Conservation (phyloP, 1,139 yeast species). For the Scheffersomyces titani region DNA sequence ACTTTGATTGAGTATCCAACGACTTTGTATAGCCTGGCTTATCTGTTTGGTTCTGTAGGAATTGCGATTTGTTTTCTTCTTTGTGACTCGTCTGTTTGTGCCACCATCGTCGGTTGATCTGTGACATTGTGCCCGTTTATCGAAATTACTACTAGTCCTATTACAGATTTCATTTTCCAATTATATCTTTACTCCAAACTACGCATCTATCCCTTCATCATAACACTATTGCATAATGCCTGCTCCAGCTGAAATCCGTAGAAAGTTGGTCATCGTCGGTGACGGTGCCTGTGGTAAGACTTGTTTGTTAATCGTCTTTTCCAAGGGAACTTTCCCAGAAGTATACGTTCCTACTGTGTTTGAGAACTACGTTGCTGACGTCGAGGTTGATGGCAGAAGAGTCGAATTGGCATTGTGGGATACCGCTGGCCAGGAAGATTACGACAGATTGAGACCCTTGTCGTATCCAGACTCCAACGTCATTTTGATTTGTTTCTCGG, state of each 20-base stretch:
- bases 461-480: slow-evolving; percentile 94
- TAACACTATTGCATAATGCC: slow-evolving; percentile 31
- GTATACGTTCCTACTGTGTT: slow-evolving; percentile 95
- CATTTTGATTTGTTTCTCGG: slow-evolving; percentile 86
- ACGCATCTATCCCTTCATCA: neutral
- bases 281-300: slow-evolving; percentile 90
- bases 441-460: slow-evolving; percentile 90
- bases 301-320: slow-evolving; percentile 80
- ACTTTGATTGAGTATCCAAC: neutral
- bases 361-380: slow-evolving; percentile 93
- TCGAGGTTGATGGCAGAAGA: slow-evolving; percentile 91
- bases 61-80: neutral
- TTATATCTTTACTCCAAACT: neutral
- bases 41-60: neutral
- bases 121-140: neutral
- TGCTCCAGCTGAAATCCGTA: slow-evolving; percentile 67
- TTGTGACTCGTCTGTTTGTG: neutral
- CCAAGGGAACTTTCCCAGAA: slow-evolving; percentile 95
- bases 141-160: neutral
- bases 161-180: neutral
- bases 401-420: slow-evolving; percentile 96
- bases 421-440: slow-evolving; percentile 98
- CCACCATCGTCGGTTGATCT: neutral
- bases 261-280: slow-evolving; percentile 83
- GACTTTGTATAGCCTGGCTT: neutral